Percentiles rank a stretch among this genome's conserved stretches.
phyloP scores from a whole-genome alignment of 805 yeast species.

The Geotrichum ghanense region DNA sequence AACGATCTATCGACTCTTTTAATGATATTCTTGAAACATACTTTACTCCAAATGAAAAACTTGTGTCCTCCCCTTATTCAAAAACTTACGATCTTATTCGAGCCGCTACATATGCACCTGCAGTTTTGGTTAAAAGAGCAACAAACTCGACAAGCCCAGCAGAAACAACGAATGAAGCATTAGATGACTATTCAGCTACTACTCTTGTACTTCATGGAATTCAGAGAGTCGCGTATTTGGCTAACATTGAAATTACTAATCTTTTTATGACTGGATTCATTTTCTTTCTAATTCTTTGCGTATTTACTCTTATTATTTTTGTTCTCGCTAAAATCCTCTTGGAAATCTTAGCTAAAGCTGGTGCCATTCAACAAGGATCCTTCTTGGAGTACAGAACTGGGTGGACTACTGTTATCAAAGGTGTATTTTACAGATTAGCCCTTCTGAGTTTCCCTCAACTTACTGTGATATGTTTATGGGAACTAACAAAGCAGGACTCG shows the following conservation, averaged over 20 bases:
- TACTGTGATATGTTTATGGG: constrained; percentile 76
- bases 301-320: constrained; percentile 47
- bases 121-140: not conserved
- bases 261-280: constrained; percentile 79
- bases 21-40: constrained; percentile 2
- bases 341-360: constrained; percentile 52
- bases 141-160: constrained; percentile 1
- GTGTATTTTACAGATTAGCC: constrained; percentile 74
- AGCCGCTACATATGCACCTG: not conserved
- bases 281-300: constrained; percentile 65
- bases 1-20: constrained; percentile 13
- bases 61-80: not conserved
- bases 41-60: constrained; percentile 2
- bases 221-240: constrained; percentile 77
- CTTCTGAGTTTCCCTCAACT: constrained; percentile 83
- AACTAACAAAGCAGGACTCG: constrained; percentile 73
- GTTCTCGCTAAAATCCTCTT: constrained; percentile 53
- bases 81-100: not conserved
- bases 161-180: constrained; percentile 38
- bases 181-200: constrained; percentile 44
- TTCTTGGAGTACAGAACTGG: constrained; percentile 69
- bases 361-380: constrained; percentile 48
- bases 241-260: constrained; percentile 77
- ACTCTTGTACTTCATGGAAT: constrained; percentile 82
- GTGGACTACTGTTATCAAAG: constrained; percentile 80